Percentiles rank a stretch among this genome's conserved stretches.
phyloP scores from a whole-genome alignment of 129 eudicot genomes.

The Arctium lappa region DNA sequence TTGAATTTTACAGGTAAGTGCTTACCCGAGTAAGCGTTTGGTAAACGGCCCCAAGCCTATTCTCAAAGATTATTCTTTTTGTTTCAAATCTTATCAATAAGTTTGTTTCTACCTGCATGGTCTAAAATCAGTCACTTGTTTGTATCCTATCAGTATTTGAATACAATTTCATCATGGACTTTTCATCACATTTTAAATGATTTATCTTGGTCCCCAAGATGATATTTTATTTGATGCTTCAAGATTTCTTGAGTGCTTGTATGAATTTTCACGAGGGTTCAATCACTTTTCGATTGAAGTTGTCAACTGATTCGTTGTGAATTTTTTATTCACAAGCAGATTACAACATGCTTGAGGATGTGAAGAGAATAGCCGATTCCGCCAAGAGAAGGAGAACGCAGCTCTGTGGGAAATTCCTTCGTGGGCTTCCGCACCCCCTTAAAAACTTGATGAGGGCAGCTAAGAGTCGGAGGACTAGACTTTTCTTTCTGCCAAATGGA shows the following conservation, averaged over 20 bases:
- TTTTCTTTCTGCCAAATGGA: conserved; percentile 61
- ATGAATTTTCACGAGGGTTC: background rate
- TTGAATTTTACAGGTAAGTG: too few species aligned
- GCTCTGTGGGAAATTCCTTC: conserved; percentile 41
- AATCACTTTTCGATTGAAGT: background rate
- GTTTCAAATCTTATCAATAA: background rate
- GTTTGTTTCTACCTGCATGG: background rate
- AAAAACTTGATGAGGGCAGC: conserved; percentile 56
- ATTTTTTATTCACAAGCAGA: conserved; percentile 38
- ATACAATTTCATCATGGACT: background rate
- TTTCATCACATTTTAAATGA: background rate
- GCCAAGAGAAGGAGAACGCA: conserved; percentile 63
- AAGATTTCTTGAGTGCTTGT: conserved; percentile 6
- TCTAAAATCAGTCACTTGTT: background rate
- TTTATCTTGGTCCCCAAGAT: background rate
- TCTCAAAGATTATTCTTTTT: background rate
- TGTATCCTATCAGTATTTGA: background rate
- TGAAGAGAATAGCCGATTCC: conserved; percentile 87
- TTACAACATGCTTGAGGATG: conserved; percentile 90
- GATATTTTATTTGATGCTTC: background rate
- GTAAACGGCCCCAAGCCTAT: background rate
- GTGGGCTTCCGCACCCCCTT: conserved; percentile 51
- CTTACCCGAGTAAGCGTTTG: too few species aligned
- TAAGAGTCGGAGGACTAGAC: conserved; percentile 39
- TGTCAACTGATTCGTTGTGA: background rate